Conservation (phyloP, 2,329 filamentous ascomycete species). For the Neobulgaria alba region DNA sequence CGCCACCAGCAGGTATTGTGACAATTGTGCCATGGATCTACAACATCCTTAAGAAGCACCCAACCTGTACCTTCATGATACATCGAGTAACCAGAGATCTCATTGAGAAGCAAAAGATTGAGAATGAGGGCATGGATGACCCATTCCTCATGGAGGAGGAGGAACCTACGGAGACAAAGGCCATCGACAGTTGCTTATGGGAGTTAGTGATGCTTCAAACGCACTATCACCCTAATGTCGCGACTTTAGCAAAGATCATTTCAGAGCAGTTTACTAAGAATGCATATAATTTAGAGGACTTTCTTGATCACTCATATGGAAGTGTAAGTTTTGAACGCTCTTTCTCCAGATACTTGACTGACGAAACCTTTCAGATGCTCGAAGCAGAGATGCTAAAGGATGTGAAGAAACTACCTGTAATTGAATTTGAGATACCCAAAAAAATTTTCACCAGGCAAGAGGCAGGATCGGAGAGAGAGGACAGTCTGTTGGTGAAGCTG, state of each 20-base stretch:
- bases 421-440: conserved; percentile 84
- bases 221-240: conserved; percentile 96
- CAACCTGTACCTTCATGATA: conserved; percentile 90
- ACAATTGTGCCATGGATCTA: conserved; percentile 89
- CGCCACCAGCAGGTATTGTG: conserved; percentile 83
- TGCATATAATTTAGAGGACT: conserved; percentile 92
- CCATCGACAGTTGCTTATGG: conserved; percentile 92
- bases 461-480: conserved; percentile 36
- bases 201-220: conserved; percentile 84
- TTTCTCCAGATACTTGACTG: conserved; percentile 20
- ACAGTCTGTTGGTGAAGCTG: conserved; percentile 49
- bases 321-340: conserved; percentile 47
- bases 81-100: conserved; percentile 62
- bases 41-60: conserved; percentile 85
- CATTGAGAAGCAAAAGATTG: conserved; percentile 48
- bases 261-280: conserved; percentile 97
- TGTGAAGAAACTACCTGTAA: conserved; percentile 75
- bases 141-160: conserved; percentile 67
- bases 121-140: conserved; percentile 55
- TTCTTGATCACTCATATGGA: conserved; percentile 86
- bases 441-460: conserved; percentile 36
- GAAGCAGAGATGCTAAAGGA: conserved; percentile 77
- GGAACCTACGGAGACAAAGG: conserved; percentile 77
- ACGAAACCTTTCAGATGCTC: conserved; percentile 51
- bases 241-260: conserved; percentile 86